Evolutionary conservation across 202 grass and related monocot species (phyloP).

Genomic region (Panicum hallii): DNA sequence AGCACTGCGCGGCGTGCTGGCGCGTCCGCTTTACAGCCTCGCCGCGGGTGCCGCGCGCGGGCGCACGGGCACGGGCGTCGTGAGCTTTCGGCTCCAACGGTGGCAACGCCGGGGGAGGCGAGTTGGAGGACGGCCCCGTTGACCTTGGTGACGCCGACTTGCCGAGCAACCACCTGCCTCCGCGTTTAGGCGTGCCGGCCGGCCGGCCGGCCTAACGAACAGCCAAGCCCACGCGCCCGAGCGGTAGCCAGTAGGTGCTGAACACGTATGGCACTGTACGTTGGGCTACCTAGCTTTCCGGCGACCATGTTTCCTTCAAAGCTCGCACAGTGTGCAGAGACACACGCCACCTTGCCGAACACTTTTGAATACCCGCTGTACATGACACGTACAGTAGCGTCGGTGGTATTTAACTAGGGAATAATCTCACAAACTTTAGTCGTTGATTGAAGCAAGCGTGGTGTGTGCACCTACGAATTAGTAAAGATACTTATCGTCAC

Average conservation of each 20-base stretch:
- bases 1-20: slow-evolving; percentile 8
- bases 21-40: slow-evolving; percentile 51
- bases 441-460: slow-evolving; percentile 23
- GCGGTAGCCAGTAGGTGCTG: background rate
- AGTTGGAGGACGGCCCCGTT: background rate
- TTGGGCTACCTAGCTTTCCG: background rate
- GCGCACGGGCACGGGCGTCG: background rate
- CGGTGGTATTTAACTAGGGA: background rate
- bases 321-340: background rate
- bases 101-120: background rate
- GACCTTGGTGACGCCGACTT: background rate
- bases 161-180: background rate
- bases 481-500: slow-evolving; percentile 36
- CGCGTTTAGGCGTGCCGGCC: background rate
- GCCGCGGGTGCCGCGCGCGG: background rate
- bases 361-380: background rate
- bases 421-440: slow-evolving; percentile 34
- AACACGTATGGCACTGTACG: background rate
- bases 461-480: too few species aligned
- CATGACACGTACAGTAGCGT: background rate
- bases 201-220: background rate
- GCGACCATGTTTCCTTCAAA: background rate
- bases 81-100: background rate
- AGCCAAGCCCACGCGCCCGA: background rate
- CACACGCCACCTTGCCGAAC: background rate